Percentiles rank a stretch among this genome's conserved stretches.
phyloP scores from a whole-genome alignment of 441 rosid genomes.

The Pelargonium exstipulatum region DNA sequence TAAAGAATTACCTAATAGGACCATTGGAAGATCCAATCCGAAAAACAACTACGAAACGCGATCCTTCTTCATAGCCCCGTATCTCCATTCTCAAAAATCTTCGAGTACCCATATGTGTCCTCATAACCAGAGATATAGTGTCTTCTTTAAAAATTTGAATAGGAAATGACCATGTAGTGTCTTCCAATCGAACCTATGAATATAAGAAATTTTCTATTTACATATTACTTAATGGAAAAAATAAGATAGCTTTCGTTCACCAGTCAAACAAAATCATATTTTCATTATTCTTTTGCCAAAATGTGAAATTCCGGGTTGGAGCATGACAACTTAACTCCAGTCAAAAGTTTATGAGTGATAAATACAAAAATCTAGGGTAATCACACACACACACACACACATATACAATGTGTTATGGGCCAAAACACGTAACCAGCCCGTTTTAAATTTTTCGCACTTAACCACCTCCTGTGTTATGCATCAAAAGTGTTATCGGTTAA shows the following conservation, averaged over 20 bases:
- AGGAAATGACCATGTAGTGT: conserved; percentile 94
- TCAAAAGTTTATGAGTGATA: neutral
- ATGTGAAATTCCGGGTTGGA: too few species aligned
- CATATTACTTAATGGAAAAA: neutral
- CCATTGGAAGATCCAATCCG: conserved; percentile 79
- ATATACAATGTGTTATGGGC: too few species aligned
- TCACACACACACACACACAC: too few species aligned
- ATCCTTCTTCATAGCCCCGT: conserved; percentile 99
- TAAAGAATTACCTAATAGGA: conserved; percentile 71
- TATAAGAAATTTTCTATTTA: conserved; percentile 1
- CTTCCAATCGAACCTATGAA: conserved; percentile 67
- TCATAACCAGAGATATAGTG: conserved; percentile 71
- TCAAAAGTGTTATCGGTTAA: too few species aligned
- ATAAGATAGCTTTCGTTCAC: neutral
- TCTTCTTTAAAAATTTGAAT: conserved; percentile 81
- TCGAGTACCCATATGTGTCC: conserved; percentile 47
- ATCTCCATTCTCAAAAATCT: conserved; percentile 69
- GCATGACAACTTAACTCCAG: too few species aligned
- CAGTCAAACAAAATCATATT: too few species aligned
- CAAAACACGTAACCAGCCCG: too few species aligned
- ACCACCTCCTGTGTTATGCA: too few species aligned
- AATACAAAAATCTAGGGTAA: neutral
- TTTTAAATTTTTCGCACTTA: too few species aligned
- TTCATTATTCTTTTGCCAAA: too few species aligned
- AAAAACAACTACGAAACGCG: conserved; percentile 88